phyloP scores from a whole-genome alignment of 331 rosid species.

The Malus hybrid region DNA sequence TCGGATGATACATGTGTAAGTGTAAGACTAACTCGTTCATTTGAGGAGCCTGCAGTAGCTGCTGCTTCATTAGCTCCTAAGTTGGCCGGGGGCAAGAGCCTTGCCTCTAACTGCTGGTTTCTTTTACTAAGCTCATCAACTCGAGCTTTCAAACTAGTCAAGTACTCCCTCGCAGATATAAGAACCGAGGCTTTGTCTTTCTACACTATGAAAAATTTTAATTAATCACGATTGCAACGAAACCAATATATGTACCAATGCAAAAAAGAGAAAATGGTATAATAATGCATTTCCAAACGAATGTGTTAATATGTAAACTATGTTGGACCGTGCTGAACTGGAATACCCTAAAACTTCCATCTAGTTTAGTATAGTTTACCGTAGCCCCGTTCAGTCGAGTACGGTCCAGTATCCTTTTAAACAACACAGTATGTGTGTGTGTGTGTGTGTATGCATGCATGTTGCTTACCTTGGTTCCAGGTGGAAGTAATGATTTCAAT shows the following conservation, averaged over 20 bases:
- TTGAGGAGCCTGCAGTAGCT: not conserved
- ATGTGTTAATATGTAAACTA: too few relatives aligned
- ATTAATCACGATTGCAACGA: too few relatives aligned
- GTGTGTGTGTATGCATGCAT: not conserved
- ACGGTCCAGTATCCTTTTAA: too few relatives aligned
- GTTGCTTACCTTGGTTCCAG: constrained; percentile 62
- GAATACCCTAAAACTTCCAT: too few relatives aligned
- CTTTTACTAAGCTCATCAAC: constrained; percentile 42
- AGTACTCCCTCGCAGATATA: constrained; percentile 52
- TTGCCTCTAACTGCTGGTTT: constrained; percentile 45
- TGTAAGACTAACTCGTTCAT: constrained; percentile 34
- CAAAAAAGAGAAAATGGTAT: too few relatives aligned
- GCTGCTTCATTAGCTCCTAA: constrained; percentile 8
- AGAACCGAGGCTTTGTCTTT: constrained; percentile 86
- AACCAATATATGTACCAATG: too few relatives aligned
- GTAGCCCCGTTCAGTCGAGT: too few relatives aligned
- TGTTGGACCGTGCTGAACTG: too few relatives aligned
- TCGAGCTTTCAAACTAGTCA: constrained; percentile 45
- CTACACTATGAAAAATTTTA: constrained; percentile 14
- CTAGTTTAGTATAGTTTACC: too few relatives aligned
- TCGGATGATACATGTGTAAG: constrained; percentile 30
- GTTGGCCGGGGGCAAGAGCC: not conserved
- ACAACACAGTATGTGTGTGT: too few relatives aligned
- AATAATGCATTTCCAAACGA: too few relatives aligned
- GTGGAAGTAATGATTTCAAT: constrained; percentile 68